phyloP scores from a whole-genome alignment of 208 protist species.

The Blastocrithidia nonstop region DNA sequence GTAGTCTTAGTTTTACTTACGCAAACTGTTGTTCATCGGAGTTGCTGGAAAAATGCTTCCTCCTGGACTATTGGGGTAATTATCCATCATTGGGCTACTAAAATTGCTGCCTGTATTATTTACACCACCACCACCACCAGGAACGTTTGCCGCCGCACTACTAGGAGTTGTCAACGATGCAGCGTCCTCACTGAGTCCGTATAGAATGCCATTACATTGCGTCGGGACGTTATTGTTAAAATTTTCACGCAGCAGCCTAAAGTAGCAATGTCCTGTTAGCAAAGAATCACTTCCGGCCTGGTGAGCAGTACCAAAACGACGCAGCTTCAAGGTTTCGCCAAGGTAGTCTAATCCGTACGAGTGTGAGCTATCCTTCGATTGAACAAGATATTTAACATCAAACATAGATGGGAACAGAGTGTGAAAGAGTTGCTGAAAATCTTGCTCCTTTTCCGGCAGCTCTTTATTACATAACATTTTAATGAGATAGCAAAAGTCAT shows the following conservation, averaged over 20 bases:
- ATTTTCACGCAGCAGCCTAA: conserved; percentile 88
- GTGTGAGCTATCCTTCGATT: conserved; percentile 78
- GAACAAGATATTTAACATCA: conserved; percentile 99
- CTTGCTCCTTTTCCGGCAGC: conserved; percentile 92
- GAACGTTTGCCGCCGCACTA: conserved; percentile 23
- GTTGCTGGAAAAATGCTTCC: too few species aligned
- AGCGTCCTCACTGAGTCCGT: conserved; percentile 87
- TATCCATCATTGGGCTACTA: conserved; percentile 15
- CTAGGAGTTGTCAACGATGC: conserved; percentile 59
- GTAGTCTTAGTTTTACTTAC: too few species aligned
- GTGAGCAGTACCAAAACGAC: conserved; percentile 86
- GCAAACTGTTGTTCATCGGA: too few species aligned
- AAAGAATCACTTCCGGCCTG: conserved; percentile 96
- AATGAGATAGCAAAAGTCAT: conserved; percentile 97
- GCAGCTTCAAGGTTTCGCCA: conserved; percentile 88
- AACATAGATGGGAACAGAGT: conserved; percentile 95
- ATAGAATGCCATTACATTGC: conserved; percentile 85
- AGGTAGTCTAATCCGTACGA: conserved; percentile 94
- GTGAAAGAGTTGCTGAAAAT: conserved; percentile 93
- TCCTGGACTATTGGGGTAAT: too few species aligned
- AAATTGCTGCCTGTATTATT: too few species aligned
- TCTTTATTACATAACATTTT: conserved; percentile 92
- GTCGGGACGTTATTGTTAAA: conserved; percentile 74
- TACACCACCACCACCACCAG: conserved; percentile 11
- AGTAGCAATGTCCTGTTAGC: conserved; percentile 96